These are phyloP conservation scores for Hyaloscypha variabilis DNA, from an alignment of 495 filamentous ascomycete genomes.

Conservation along the genomic window DNA sequence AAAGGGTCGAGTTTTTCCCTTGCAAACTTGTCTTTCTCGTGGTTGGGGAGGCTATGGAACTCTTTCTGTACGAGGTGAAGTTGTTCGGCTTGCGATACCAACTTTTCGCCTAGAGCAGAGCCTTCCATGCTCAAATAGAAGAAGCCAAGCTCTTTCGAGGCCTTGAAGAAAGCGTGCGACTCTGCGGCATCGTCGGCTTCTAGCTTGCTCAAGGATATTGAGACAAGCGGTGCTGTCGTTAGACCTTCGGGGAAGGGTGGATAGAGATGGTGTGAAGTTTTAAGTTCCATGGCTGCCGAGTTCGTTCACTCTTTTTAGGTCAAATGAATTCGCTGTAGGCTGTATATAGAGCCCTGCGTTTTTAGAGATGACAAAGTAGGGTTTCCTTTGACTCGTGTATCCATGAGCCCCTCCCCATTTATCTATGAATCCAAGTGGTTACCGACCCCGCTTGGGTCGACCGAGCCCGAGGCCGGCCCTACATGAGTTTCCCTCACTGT, in stretches of 20 bases:
- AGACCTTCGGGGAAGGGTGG: slow-evolving; percentile 50
- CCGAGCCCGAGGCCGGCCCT: too few relatives aligned
- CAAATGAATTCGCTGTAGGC: too few relatives aligned
- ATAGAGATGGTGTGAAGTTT: too few relatives aligned
- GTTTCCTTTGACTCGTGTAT: too few relatives aligned
- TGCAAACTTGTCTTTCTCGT: slow-evolving; percentile 54
- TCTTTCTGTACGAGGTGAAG: slow-evolving; percentile 46
- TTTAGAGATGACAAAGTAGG: too few relatives aligned
- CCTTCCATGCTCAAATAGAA: slow-evolving; percentile 62
- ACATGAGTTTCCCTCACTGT: too few relatives aligned
- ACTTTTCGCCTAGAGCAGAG: slow-evolving; percentile 42
- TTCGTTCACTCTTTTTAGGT: too few relatives aligned
- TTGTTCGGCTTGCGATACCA: slow-evolving; percentile 47
- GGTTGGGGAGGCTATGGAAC: slow-evolving; percentile 49
- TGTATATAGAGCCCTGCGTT: too few relatives aligned
- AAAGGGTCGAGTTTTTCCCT: slow-evolving; percentile 33
- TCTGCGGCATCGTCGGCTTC: slow-evolving; percentile 36
- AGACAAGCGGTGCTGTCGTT: slow-evolving; percentile 56
- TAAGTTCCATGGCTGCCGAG: too few relatives aligned
- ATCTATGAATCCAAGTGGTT: too few relatives aligned
- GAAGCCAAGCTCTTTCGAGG: slow-evolving; percentile 60
- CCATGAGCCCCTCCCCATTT: too few relatives aligned
- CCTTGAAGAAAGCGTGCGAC: slow-evolving; percentile 44
- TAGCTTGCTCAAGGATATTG: slow-evolving; percentile 54
- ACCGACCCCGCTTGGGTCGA: too few relatives aligned